These are phyloP conservation scores for Leucosporidium creatinivorum DNA, from an alignment of 768 basidiomycete species.

Conservation along the genomic window DNA sequence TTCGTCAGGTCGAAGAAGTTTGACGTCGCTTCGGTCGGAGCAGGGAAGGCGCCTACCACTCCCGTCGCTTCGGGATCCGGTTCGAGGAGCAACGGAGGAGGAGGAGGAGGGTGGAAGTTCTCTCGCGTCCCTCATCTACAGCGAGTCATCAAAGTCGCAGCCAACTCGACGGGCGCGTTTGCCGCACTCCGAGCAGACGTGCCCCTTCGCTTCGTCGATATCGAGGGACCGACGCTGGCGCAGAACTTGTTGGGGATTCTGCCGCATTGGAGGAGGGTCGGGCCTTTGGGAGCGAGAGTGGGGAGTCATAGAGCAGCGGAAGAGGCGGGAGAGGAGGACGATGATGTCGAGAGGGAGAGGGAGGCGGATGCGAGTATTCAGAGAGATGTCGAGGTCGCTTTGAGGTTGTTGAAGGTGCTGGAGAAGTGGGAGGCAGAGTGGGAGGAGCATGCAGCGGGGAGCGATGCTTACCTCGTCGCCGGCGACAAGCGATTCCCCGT, in stretches of 20 bases:
- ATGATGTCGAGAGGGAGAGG: conserved; percentile 29
- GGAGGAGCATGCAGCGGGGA: conserved; percentile 44
- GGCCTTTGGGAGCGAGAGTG: conserved; percentile 30
- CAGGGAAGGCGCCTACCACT: not conserved
- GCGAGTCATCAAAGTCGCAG: conserved; percentile 73
- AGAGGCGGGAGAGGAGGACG: conserved; percentile 6
- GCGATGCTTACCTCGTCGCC: conserved; percentile 54
- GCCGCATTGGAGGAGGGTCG: conserved; percentile 50
- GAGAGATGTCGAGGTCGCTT: conserved; percentile 29
- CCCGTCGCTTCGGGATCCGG: not conserved
- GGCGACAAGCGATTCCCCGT: conserved; percentile 49
- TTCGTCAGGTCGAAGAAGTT: conserved; percentile 65
- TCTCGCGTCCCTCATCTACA: conserved; percentile 72
- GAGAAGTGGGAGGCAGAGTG: conserved; percentile 34
- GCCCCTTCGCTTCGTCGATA: conserved; percentile 51
- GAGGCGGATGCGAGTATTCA: conserved; percentile 21
- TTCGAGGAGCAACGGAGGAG: not conserved
- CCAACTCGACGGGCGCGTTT: conserved; percentile 80
- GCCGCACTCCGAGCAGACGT: conserved; percentile 74
- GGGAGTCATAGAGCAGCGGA: conserved; percentile 35
- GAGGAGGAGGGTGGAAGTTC: conserved; percentile 54
- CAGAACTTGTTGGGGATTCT: conserved; percentile 61
- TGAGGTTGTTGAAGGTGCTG: conserved; percentile 3
- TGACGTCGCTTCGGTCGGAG: conserved; percentile 33
- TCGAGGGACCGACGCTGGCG: conserved; percentile 54